These are phyloP conservation scores for Xerocomus brunneocitrinus DNA, from an alignment of 768 basidiomycete species.

Conservation along the genomic window DNA sequence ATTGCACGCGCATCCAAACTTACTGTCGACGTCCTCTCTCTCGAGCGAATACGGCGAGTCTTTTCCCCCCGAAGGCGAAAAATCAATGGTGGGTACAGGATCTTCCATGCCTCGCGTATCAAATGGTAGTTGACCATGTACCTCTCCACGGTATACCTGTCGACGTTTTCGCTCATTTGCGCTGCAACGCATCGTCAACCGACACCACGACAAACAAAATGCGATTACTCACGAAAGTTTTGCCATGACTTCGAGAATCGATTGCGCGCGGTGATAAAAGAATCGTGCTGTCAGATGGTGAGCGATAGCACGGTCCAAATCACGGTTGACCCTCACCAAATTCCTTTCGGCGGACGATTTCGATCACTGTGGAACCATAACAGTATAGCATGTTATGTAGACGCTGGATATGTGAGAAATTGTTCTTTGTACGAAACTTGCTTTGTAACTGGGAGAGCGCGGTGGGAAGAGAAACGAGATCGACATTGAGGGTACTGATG, in stretches of 20 bases:
- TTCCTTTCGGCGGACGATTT: slow-evolving; percentile 87
- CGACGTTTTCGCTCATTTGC: slow-evolving; percentile 78
- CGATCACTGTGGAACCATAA: slow-evolving; percentile 86
- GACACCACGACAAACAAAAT: not conserved
- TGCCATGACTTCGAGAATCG: slow-evolving; percentile 81
- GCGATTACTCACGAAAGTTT: slow-evolving; percentile 68
- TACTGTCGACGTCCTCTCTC: slow-evolving; percentile 68
- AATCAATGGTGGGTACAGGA: slow-evolving; percentile 72
- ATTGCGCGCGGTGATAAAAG: slow-evolving; percentile 76
- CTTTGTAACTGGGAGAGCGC: slow-evolving; percentile 61
- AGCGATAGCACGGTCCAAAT: not conserved
- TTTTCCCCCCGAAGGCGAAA: slow-evolving; percentile 62
- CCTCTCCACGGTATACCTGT: slow-evolving; percentile 78
- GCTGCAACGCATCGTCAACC: slow-evolving; percentile 33
- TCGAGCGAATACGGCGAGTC: slow-evolving; percentile 67
- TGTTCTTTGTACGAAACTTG: slow-evolving; percentile 70
- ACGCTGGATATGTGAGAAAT: slow-evolving; percentile 87
- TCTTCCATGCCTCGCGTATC: slow-evolving; percentile 79
- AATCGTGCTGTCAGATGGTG: slow-evolving; percentile 51
- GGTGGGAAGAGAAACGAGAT: slow-evolving; percentile 69
- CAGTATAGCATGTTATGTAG: slow-evolving; percentile 88
- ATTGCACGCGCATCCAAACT: slow-evolving; percentile 38
- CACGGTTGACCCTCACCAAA: slow-evolving; percentile 54
- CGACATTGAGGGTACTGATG: slow-evolving; percentile 77
- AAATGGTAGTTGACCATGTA: slow-evolving; percentile 85